Base-by-base conservation (phyloP, 805 yeast genomes). In the Scheffersomyces spartinae region DNA sequence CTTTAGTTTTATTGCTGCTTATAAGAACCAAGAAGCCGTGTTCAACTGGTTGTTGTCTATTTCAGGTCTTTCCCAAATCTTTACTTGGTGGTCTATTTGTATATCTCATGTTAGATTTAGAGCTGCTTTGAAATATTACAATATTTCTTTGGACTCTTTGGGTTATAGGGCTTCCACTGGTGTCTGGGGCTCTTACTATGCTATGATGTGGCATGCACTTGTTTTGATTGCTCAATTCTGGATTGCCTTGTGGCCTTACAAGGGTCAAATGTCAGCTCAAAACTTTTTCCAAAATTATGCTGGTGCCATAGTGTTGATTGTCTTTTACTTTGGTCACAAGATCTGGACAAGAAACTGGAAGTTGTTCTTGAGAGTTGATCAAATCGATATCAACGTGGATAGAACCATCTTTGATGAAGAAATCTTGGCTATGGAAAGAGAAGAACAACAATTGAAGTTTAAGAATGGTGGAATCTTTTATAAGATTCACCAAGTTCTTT, bases 1-100 rank as follows among this genome's bases (percentile, higher is more conserved):
- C n/a, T n/a, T n/a, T n/a, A 44, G 58, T 9, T 59, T 54, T 34
- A 59, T 59, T 30, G 61, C 64, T 6, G 63, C 63, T 6, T 59
- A 50, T 31, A 40, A 52, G 14, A 45, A 57, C 28, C 49, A 58
- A 36, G 58, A 47, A 11, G 39, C 51, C 9, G 64, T 59, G 4
- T 59, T 59, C 38, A 44, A 42, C 24, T 59, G 64, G 62, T 48
- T 59, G 31, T 52, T 59, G 33, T 50, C 63, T 11, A 54, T 59
- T 21, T 52, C 61, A 16, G 66, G 62, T 11, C 40, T 59, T 26
- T 52, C 62, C 6, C 59, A 58, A 30, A 45, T 59, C 20, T 59
- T 59, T 36, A 58, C 63, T 7, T 59, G 66, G 66, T 47, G 49
- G 20, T 48, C 56, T 9, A 57, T 59, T 33, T 52, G 61, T 29